Conservation (phyloP, 164 flowering plant species). For the Magnolia sinica region DNA sequence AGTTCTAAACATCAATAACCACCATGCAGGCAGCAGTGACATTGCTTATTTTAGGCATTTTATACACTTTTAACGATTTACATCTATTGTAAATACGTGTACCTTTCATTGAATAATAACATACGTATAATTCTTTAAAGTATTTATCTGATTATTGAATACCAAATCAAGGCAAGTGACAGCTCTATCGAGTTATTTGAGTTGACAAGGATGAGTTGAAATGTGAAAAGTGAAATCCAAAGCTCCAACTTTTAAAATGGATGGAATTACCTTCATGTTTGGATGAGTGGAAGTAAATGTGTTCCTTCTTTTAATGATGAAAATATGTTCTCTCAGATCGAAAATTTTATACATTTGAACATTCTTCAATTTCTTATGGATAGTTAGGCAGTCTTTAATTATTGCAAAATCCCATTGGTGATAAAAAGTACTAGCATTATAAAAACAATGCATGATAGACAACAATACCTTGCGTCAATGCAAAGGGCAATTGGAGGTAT, state of each 20-base stretch:
- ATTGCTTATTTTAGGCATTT: too few species aligned
- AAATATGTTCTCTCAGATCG: too few species aligned
- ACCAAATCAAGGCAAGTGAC: background rate
- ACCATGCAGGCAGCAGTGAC: too few species aligned
- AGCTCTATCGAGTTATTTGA: background rate
- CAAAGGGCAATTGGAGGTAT: slow-evolving; percentile 82
- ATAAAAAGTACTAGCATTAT: background rate
- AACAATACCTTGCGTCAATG: slow-evolving; percentile 61
- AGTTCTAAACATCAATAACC: too few species aligned
- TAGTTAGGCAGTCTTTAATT: background rate
- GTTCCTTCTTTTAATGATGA: background rate
- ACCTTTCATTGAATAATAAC: too few species aligned
- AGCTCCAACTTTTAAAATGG: background rate
- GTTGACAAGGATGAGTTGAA: background rate
- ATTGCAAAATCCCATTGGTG: background rate
- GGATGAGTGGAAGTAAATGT: background rate
- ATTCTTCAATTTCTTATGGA: background rate
- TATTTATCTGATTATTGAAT: too few species aligned
- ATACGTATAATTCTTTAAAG: too few species aligned
- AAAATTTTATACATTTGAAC: background rate
- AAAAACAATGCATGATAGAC: background rate
- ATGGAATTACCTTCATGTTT: background rate
- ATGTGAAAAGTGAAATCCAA: background rate
- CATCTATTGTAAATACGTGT: too few species aligned
- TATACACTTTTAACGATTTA: too few species aligned